Conservation (phyloP, 257 asterid genomes). For the Forsythia suspensa region DNA sequence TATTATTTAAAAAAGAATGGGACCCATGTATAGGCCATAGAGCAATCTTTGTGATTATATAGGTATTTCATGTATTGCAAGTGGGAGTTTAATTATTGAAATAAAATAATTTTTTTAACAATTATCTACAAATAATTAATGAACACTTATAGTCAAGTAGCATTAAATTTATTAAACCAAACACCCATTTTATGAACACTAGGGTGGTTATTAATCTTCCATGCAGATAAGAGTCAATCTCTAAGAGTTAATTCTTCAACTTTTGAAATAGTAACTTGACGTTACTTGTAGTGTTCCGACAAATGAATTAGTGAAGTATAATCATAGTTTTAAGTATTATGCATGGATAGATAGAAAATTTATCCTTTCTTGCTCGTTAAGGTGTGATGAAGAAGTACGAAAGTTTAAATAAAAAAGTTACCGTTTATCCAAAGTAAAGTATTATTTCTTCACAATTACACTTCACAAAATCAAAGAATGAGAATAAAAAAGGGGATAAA, state of each 20-base stretch:
- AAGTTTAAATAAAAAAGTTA: too few species aligned
- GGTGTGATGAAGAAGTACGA: too few species aligned
- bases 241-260: not conserved
- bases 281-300: not conserved
- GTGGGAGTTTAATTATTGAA: not conserved
- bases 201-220: too few species aligned
- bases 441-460: not conserved
- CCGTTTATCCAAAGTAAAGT: too few species aligned
- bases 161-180: not conserved
- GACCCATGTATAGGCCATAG: not conserved
- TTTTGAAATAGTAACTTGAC: too few species aligned
- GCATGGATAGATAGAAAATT: too few species aligned
- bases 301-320: not conserved
- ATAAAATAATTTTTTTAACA: not conserved
- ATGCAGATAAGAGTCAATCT: too few species aligned
- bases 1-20: not conserved
- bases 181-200: too few species aligned
- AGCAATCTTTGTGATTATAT: not conserved
- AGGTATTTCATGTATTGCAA: not conserved
- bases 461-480: not conserved
- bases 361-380: too few species aligned
- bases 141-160: not conserved
- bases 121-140: not conserved
- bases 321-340: too few species aligned
- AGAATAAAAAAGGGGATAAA: not conserved